Evolutionary conservation across 2,329 filamentous ascomycete genomes (phyloP).

Genomic region (Parascedosporium putredinis): DNA sequence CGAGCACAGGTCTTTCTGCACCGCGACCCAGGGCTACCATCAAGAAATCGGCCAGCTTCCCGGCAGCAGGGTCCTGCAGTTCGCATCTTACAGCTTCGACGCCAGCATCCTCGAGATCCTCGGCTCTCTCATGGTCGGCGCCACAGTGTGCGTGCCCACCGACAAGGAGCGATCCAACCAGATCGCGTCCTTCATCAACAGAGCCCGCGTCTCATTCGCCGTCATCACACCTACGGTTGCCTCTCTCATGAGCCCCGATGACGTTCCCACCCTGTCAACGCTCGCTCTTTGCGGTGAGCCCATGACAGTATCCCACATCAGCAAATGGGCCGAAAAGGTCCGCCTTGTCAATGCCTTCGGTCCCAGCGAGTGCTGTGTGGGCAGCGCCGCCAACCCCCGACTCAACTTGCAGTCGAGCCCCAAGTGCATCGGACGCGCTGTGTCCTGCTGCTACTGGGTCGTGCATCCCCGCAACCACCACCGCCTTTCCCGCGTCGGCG

Average conservation of each 20-base stretch:
- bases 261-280: constrained; percentile 34
- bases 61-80: constrained; percentile 33
- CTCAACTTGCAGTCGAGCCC: neutral
- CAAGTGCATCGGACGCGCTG: constrained; percentile 5
- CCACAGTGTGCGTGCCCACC: constrained; percentile 41
- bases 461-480: constrained; percentile 11
- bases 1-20: neutral
- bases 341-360: constrained; percentile 31
- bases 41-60: constrained; percentile 8
- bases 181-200: constrained; percentile 33
- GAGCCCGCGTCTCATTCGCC: constrained; percentile 34
- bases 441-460: constrained; percentile 11
- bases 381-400: neutral
- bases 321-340: constrained; percentile 33
- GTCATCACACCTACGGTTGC: constrained; percentile 41
- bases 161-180: constrained; percentile 42
- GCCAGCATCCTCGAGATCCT: constrained; percentile 44
- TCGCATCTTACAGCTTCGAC: constrained; percentile 44
- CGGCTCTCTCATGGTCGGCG: constrained; percentile 37
- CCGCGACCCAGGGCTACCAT: neutral
- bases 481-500: constrained; percentile 10
- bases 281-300: constrained; percentile 40
- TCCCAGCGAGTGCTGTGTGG: neutral
- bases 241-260: constrained; percentile 31
- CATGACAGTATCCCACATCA: constrained; percentile 38